Conservation (phyloP, 495 filamentous ascomycete species). For the Neurospora sp. region DNA sequence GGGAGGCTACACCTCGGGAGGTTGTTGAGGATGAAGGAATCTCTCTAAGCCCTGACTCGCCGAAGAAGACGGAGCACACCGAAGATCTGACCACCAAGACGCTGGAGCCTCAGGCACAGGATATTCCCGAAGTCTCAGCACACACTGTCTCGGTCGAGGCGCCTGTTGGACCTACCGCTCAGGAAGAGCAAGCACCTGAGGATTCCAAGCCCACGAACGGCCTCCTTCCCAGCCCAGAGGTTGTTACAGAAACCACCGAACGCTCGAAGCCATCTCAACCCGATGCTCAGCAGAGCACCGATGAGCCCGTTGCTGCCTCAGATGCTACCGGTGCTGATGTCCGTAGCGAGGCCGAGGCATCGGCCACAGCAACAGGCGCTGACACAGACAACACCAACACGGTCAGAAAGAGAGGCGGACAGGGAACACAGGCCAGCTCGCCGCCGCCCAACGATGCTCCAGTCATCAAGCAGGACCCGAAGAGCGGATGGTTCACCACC, state of each 20-base stretch:
- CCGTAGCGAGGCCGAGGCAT: background rate
- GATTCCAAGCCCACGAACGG: background rate
- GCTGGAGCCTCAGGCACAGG: background rate
- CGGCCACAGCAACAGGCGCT: background rate
- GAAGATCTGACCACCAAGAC: background rate
- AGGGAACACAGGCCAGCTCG: constrained; percentile 3
- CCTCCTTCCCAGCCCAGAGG: background rate
- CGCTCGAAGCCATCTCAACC: background rate
- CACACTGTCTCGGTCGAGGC: background rate
- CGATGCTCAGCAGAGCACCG: background rate
- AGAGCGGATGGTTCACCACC: constrained; percentile 16
- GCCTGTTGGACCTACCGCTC: background rate
- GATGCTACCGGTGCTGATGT: background rate
- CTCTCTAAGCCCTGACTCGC: background rate
- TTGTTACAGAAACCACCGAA: background rate
- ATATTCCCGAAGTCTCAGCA: background rate
- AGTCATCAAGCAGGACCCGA: constrained; percentile 3
- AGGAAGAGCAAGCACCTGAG: background rate
- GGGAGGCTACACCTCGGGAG: background rate
- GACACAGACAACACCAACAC: constrained; percentile 1
- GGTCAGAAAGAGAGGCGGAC: constrained; percentile 5
- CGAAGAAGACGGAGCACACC: background rate
- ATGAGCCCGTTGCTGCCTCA: background rate
- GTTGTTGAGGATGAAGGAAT: background rate
- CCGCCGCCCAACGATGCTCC: constrained; percentile 3